These are phyloP conservation scores for Pythium grandisporangium DNA, from an alignment of 352 stramenopile genomes.

Conservation along the genomic window DNA sequence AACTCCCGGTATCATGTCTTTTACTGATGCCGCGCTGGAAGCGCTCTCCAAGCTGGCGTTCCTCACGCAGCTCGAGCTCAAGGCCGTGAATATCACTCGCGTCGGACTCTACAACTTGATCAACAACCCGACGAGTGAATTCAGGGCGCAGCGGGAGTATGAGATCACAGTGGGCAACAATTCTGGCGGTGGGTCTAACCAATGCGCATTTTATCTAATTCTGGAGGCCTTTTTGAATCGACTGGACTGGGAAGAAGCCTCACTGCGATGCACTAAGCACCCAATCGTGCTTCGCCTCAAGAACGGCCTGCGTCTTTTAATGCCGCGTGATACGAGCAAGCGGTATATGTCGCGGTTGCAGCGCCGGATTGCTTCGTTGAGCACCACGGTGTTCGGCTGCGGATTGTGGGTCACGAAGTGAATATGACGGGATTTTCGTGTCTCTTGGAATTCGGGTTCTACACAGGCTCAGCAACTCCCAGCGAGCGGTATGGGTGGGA, in stretches of 20 bases:
- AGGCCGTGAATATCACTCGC: conserved; percentile 3
- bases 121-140: neutral
- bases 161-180: neutral
- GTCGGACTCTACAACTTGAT: conserved; percentile 1
- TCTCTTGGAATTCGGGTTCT: too few species aligned
- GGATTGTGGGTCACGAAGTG: neutral
- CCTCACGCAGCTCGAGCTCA: neutral
- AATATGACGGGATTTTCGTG: too few species aligned
- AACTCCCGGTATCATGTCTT: neutral
- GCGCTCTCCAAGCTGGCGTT: neutral
- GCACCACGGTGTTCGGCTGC: neutral
- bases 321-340: too few species aligned
- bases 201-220: neutral
- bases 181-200: neutral
- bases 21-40: neutral
- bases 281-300: neutral
- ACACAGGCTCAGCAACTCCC: too few species aligned
- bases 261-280: neutral
- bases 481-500: too few species aligned
- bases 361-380: neutral
- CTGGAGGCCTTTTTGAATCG: neutral
- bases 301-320: too few species aligned
- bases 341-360: too few species aligned
- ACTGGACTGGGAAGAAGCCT: neutral
- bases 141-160: neutral